Percentiles rank a stretch among this genome's conserved stretches.
Evolutionary conservation across 495 filamentous ascomycete genomes (phyloP).

Genomic region (Neurospora sp.): DNA sequence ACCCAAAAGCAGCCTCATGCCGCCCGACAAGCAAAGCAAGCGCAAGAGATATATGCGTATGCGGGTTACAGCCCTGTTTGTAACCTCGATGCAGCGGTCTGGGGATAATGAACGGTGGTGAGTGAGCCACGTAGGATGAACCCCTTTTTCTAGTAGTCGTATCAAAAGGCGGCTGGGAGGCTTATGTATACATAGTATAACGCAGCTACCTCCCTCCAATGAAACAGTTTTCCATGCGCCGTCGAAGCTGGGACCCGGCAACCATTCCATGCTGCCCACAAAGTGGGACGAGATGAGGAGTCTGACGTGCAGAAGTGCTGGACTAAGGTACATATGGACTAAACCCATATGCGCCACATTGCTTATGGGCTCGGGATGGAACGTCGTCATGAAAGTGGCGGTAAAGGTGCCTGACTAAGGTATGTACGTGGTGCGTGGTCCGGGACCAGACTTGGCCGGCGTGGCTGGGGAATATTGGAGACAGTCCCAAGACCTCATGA

Average conservation of each 20-base stretch:
- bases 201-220: not conserved
- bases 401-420: constrained; percentile 1
- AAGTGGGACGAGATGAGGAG: not conserved
- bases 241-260: not conserved
- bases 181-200: not conserved
- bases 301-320: not conserved
- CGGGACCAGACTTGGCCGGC: not conserved
- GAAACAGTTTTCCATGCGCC: not conserved
- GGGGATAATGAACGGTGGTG: not conserved
- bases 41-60: not conserved
- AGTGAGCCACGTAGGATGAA: not conserved
- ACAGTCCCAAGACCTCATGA: not conserved
- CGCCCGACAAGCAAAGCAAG: not conserved
- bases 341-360: not conserved
- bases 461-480: not conserved
- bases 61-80: not conserved
- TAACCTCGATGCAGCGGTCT: not conserved
- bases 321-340: not conserved
- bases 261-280: not conserved
- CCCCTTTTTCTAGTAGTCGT: not conserved
- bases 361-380: not conserved
- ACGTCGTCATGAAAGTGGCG: not conserved
- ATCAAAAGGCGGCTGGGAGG: not conserved
- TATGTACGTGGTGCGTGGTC: not conserved
- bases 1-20: not conserved